Base-by-base conservation (phyloP, 1,284 basidiomycete species). In the Marasmius tenuissimus region DNA sequence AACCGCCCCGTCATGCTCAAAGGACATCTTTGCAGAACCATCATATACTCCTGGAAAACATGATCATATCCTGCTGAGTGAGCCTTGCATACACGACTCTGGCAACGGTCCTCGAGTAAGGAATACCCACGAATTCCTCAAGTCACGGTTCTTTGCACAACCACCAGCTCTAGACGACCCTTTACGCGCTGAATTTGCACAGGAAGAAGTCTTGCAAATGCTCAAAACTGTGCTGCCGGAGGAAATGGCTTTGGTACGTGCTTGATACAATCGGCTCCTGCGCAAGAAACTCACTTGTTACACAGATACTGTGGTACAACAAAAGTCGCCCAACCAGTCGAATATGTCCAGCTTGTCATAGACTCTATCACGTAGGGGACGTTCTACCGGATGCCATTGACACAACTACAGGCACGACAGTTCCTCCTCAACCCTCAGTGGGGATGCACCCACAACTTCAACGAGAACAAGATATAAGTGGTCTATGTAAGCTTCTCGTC, bases 261-360 rank as follows among this genome's bases (percentile, higher is more conserved):
- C 48, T 59, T 49, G 35, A 39, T 37, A n/a, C 20, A 58, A 64
- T 56, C 40, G 38, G 20, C 33, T 50, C 14, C 34, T 53, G 18
- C n/a, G 60, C 18, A 33, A 47, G n/a, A 52, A 49, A 33, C 57
- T 10, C 38, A 22, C 35, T 47, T 34, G 34, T 22, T 10, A 1
- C 27, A 9, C 62, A 92, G 91, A 87, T 91, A n/a, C 66, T 92
- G 22, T 92, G 90, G 89, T 92, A 92, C 69, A 93, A 93, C 76
- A 91, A 91, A 74, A 90, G 87, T 70, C 82, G 91, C 2, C 71
- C 78, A 4, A 81, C 77, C 5, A 83, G 85, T 59, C 84, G 91
- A 35, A 81, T 93, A 61, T 93, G 91, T 69, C 91, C 91, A 2
- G 84, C 89, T 0, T 93, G 91, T 70, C 83, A 86, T 69, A 77